Base-by-base conservation (phyloP, 2,329 filamentous ascomycete genomes). In the Cercospora sesami region DNA sequence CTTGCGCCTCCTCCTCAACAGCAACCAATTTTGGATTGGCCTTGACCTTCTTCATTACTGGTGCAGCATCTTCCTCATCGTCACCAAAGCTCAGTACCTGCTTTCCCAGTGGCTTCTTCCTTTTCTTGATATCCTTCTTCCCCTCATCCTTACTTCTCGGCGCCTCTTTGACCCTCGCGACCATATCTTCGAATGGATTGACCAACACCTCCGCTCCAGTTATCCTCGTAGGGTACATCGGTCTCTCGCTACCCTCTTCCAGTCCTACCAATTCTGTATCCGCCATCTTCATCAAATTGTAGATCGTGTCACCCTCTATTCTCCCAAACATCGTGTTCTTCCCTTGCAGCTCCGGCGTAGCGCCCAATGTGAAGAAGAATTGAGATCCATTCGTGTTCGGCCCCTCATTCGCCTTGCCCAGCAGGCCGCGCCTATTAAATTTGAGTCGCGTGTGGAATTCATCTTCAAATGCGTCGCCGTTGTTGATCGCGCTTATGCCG, bases 371-470 rank as follows among this genome's bases (percentile, higher is more conserved):
- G 69, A 99, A 90, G 83, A 99, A 99, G 84, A 98, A 98, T 80
- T 99, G 95, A 79, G 93, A 97, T 36, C 93, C 92, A 81, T 98
- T 98, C 64, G 91, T 91, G 75, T 94, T 85, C 31, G 86, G 86
- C 57, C 93, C 90, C 69, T 91, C 90, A 79, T 98, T 98, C 30
- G 95, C 95, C 93, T 98, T 97, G n/a, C 92, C 95, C 74, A 99
- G 81, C 74, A 98, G 81, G 0, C 95, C 95, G 68, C 95, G 86
- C 59, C 95, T 86, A 75, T 96, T 98, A 84, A 95, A 98, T 79
- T 96, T 96, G 73, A 99, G 84, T 33, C 95, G 87, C 74, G 90
- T 93, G 80, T 98, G 94, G 73, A 97, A 91, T 78, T 99, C 95
- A 82, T 98, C 94, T 51, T 89, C 88, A 74, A 96, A 92, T 48